Conservation (phyloP, 345 rosid species). For the Anacardium occidentale region DNA sequence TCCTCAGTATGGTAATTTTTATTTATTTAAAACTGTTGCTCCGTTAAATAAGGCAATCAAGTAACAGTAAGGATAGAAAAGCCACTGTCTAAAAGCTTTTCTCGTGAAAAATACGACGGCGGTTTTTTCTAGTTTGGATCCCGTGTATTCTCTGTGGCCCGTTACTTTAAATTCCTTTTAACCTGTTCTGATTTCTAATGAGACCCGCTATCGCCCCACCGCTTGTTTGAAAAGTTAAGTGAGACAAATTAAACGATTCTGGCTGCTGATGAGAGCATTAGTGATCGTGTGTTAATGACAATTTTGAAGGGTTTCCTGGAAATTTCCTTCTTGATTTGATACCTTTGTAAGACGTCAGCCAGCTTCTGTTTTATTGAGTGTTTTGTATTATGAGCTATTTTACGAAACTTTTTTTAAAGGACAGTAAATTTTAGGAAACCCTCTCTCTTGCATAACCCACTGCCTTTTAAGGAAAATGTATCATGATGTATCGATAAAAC, state of each 20-base stretch:
- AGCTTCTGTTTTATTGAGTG: constrained; percentile 10
- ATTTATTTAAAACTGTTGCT: background rate
- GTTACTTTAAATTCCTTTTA: background rate
- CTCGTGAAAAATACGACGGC: background rate
- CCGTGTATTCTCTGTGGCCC: background rate
- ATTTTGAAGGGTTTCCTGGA: constrained; percentile 10
- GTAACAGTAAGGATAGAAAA: constrained; percentile 22
- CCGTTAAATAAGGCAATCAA: constrained; percentile 10
- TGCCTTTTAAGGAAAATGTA: too few relatives aligned
- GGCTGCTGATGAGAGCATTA: background rate
- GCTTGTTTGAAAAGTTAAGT: background rate
- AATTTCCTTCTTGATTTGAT: constrained; percentile 22
- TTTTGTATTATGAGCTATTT: background rate
- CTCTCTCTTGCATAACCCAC: too few relatives aligned
- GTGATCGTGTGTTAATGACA: background rate
- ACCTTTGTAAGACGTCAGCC: constrained; percentile 11
- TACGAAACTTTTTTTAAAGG: too few relatives aligned
- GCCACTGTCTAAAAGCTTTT: constrained; percentile 15
- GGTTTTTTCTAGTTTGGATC: constrained; percentile 9
- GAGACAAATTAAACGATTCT: background rate
- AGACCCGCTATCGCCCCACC: background rate
- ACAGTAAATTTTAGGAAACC: background rate
- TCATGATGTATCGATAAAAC: too few relatives aligned
- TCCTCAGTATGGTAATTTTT: background rate
- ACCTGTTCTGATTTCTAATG: constrained; percentile 2